Evolutionary conservation across 495 filamentous ascomycete species (phyloP), one percentile per base, ranked within the genome.

Genomic region (Talaromyces nanjingensis): DNA sequence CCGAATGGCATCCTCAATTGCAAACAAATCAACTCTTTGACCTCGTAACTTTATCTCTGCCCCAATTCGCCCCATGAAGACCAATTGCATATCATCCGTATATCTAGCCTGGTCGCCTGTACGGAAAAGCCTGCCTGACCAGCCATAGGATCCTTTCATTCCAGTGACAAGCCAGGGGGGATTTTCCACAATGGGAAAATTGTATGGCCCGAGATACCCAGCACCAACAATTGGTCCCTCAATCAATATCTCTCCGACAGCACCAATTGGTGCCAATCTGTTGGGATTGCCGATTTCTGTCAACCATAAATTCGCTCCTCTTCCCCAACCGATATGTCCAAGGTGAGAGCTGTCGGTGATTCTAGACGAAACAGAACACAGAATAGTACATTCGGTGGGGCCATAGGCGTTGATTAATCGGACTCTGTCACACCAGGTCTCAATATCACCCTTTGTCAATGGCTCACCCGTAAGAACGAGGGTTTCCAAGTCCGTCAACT

Each of bases 321-420:
- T 29, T 8, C 59, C 59, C 7, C 59, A 20, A 6, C 59, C 59
- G 6, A 61, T 61, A 18, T 14, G 11, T 22, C 37, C 59, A 16
- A 52, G 34, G 14, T 61, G 18, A 7, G 31, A 45, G 39, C n/a
- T n/a, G 24, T 25, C 16, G 3, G 45, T 24, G 4, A 47, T 61
- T 45, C 5, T n/a, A 3, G 34, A 31, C 7, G 52, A 60, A 62
- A 20, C 64, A 59, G 29, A 65, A 65, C 63, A 62, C 25, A 42
- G 24, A 3, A 61, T 61, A 4, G 37, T 47, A 22, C 59, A 61
- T 64, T 87, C 84, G 1, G 74, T 77, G 7, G 85, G 84, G 0
- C 86, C 86, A 66, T 87, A 89, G 3, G 78, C 80, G 59, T 86
- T 86, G 18, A 86, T 67, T 16, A 84, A 72, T 14, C 67, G 67